A percentile compares a stretch with the other conserved stretches of the same genome.
Evolutionary conservation across 1,284 basidiomycete genomes (phyloP).

Genomic region (Ustilago nuda): DNA sequence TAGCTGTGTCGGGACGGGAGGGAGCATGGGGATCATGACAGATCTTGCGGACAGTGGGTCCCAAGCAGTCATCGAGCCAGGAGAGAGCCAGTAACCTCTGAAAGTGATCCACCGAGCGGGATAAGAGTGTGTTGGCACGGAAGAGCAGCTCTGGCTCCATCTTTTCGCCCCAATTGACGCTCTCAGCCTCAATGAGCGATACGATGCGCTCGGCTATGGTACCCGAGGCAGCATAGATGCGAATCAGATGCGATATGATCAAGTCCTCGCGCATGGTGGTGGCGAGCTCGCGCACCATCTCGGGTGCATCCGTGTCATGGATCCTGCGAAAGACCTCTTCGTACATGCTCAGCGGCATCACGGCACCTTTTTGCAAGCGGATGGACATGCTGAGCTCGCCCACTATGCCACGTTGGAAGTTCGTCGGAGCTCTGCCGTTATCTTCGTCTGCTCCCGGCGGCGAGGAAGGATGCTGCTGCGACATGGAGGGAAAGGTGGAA

Average conservation of each 20-base stretch:
- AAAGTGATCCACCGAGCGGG: slow-evolving; percentile 58
- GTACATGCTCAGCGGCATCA: slow-evolving; percentile 56
- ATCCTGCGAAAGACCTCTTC: slow-evolving; percentile 41
- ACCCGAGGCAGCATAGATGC: slow-evolving; percentile 55
- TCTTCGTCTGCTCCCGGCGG: slow-evolving; percentile 18
- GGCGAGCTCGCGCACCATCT: slow-evolving; percentile 42
- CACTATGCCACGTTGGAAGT: slow-evolving; percentile 48
- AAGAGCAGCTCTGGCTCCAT: slow-evolving; percentile 59
- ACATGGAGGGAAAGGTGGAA: slow-evolving; percentile 15
- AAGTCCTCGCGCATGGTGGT: slow-evolving; percentile 51
- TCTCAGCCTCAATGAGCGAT: slow-evolving; percentile 51
- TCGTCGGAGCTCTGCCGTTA: slow-evolving; percentile 23
- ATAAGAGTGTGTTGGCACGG: slow-evolving; percentile 60
- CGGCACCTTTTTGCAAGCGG: slow-evolving; percentile 47
- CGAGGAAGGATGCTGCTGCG: slow-evolving; percentile 8
- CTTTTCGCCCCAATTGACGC: slow-evolving; percentile 39
- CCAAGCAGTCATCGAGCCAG: slow-evolving; percentile 60
- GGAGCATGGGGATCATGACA: slow-evolving; percentile 41
- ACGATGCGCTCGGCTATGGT: slow-evolving; percentile 54
- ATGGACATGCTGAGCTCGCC: slow-evolving; percentile 57
- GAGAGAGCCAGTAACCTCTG: slow-evolving; percentile 52
- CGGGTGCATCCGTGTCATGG: slow-evolving; percentile 30
- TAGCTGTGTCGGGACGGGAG: slow-evolving; percentile 23
- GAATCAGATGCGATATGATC: slow-evolving; percentile 52
- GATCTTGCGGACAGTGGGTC: slow-evolving; percentile 51